A percentile compares a stretch with the other conserved stretches of the same genome.
These are phyloP conservation scores for Clohesyomyces aquaticus DNA, from an alignment of 495 filamentous ascomycete genomes.

Conservation along the genomic window DNA sequence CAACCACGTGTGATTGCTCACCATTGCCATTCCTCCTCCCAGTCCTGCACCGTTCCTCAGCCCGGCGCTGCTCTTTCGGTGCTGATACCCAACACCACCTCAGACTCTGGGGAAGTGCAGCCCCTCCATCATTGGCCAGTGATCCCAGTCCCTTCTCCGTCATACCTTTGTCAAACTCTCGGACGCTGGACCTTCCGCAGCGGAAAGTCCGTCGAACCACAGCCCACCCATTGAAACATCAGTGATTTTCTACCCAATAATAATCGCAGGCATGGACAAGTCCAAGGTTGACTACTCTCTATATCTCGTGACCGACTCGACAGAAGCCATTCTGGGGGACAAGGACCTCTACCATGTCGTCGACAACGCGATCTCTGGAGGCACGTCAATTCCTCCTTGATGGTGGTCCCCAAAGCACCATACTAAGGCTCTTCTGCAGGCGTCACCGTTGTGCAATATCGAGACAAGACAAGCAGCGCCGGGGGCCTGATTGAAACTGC, in stretches of 20 bases:
- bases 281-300: slow-evolving; percentile 62
- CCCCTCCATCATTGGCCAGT: neutral
- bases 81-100: neutral
- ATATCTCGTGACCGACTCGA: slow-evolving; percentile 94
- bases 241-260: neutral
- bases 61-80: neutral
- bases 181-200: neutral
- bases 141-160: neutral
- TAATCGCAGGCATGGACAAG: slow-evolving; percentile 32
- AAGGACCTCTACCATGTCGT: slow-evolving; percentile 75
- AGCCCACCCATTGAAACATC: too few relatives aligned
- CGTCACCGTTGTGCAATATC: slow-evolving; percentile 84
- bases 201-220: too few relatives aligned
- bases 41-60: too few relatives aligned
- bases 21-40: neutral
- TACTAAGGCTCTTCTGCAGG: slow-evolving; percentile 49
- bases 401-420: slow-evolving; percentile 28
- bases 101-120: neutral
- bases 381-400: slow-evolving; percentile 42
- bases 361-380: slow-evolving; percentile 74
- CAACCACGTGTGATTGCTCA: too few relatives aligned
- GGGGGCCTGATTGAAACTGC: slow-evolving; percentile 70
- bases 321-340: slow-evolving; percentile 71
- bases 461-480: slow-evolving; percentile 85
- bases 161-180: slow-evolving; percentile 13